phyloP scores from a whole-genome alignment of 805 yeast species.

The Tetrapisispora phaffii region DNA sequence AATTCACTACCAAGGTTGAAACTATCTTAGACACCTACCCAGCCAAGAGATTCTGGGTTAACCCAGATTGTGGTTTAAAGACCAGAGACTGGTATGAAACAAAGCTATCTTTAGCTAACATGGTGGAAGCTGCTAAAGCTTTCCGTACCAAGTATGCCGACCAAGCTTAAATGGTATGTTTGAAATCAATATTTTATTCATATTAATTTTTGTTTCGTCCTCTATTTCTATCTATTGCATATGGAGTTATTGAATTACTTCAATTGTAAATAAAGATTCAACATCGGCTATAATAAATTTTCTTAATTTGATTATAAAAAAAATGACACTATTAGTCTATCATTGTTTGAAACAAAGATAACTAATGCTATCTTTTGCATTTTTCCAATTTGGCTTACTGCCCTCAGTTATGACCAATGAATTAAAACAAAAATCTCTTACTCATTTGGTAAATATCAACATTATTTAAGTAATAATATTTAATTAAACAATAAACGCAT shows the following conservation, averaged over 20 bases:
- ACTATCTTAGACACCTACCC: conserved; percentile 96
- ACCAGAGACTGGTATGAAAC: conserved; percentile 99
- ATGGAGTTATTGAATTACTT: conserved; percentile 2
- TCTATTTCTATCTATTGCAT: neutral
- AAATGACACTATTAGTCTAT: neutral
- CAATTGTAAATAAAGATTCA: conserved; percentile 5
- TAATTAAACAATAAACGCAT: conserved; percentile 20
- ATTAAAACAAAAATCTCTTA: neutral
- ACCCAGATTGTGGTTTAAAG: conserved; percentile 99
- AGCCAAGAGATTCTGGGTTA: conserved; percentile 97
- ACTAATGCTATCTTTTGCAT: conserved; percentile 6
- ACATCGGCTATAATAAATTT: conserved; percentile 18
- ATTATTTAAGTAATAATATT: conserved; percentile 2
- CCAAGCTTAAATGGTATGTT: conserved; percentile 5
- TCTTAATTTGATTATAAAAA: conserved; percentile 24
- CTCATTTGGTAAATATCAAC: neutral
- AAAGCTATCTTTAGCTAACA: conserved; percentile 87
- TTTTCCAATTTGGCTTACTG: neutral
- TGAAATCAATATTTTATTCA: neutral
- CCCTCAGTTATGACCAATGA: neutral
- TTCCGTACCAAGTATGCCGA: conserved; percentile 57
- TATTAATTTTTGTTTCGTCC: conserved; percentile 3
- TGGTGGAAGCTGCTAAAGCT: conserved; percentile 98
- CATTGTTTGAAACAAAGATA: conserved; percentile 20
- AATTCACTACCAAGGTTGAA: conserved; percentile 85